Percentiles rank a stretch among this genome's conserved stretches.
These are phyloP conservation scores for Anthoceros angustus DNA, from an alignment of 225 moss, liverwort and hornwort genomes.

Conservation along the genomic window DNA sequence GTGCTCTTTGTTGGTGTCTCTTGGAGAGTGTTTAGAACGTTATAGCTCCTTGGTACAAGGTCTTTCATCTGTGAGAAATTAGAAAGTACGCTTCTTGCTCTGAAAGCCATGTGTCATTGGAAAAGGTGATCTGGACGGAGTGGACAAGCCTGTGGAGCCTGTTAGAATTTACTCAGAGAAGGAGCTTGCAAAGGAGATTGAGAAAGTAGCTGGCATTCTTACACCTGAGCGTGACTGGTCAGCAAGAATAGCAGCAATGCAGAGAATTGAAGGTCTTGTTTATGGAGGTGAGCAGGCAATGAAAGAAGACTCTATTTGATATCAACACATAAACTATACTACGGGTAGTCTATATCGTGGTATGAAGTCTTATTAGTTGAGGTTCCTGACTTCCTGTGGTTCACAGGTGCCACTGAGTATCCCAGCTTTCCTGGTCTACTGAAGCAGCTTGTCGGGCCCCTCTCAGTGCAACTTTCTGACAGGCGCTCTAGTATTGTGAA, in stretches of 20 bases:
- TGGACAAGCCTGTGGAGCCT: constrained; percentile 63
- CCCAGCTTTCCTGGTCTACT: constrained; percentile 48
- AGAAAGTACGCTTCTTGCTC: background rate
- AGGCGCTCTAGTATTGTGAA: constrained; percentile 98
- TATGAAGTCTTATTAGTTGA: too few species aligned
- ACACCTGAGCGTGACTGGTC: constrained; percentile 91
- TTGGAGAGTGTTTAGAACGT: background rate
- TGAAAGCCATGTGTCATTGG: background rate
- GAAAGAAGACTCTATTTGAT: background rate
- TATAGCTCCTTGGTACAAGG: too few species aligned
- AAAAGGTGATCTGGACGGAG: constrained; percentile 45
- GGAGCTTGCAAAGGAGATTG: constrained; percentile 73
- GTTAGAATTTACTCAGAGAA: constrained; percentile 74
- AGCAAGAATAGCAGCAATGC: constrained; percentile 77
- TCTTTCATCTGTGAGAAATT: background rate
- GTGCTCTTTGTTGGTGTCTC: background rate
- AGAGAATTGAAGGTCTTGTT: constrained; percentile 77
- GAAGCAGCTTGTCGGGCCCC: constrained; percentile 84
- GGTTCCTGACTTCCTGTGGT: background rate
- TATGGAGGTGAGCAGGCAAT: constrained; percentile 46
- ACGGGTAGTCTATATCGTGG: too few species aligned
- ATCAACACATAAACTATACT: background rate
- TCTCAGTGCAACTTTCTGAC: constrained; percentile 72
- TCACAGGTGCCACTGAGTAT: constrained; percentile 68
- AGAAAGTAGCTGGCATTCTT: constrained; percentile 70